phyloP scores from a whole-genome alignment of 1,284 basidiomycete genomes.

The Laetiporus sulphureus region DNA sequence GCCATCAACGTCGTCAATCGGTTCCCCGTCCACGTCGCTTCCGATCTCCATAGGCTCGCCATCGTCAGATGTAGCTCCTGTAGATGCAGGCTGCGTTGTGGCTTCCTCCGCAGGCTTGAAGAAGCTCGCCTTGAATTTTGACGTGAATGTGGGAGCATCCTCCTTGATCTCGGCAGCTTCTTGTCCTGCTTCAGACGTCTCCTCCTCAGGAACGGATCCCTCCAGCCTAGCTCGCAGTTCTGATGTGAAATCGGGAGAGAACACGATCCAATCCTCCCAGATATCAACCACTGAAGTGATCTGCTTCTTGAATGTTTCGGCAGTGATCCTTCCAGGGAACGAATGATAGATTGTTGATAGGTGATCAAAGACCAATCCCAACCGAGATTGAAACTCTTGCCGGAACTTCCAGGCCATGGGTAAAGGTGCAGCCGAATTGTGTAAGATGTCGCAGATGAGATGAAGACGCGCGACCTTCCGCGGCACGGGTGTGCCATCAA shows the following conservation, averaged over 20 bases:
- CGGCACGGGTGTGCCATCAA: slow-evolving; percentile 88
- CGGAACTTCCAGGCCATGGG: slow-evolving; percentile 94
- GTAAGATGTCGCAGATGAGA: slow-evolving; percentile 94
- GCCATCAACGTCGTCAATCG: slow-evolving; percentile 30
- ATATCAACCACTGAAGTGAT: slow-evolving; percentile 81
- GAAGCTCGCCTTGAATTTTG: slow-evolving; percentile 73
- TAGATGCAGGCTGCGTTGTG: slow-evolving; percentile 19
- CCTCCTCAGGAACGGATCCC: slow-evolving; percentile 38
- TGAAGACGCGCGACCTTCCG: slow-evolving; percentile 93
- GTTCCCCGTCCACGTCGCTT: slow-evolving; percentile 38
- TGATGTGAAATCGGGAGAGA: slow-evolving; percentile 75
- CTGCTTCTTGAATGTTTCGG: slow-evolving; percentile 89
- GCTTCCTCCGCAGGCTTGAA: slow-evolving; percentile 60
- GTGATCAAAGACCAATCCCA: slow-evolving; percentile 90
- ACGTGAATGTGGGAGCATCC: slow-evolving; percentile 32
- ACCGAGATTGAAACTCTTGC: slow-evolving; percentile 81
- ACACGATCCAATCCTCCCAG: slow-evolving; percentile 97
- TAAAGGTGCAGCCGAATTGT: slow-evolving; percentile 87
- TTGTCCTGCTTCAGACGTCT: slow-evolving; percentile 26
- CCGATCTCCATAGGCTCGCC: slow-evolving; percentile 39
- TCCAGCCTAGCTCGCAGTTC: slow-evolving; percentile 70
- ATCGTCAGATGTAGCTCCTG: slow-evolving; percentile 37
- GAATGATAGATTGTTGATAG: slow-evolving; percentile 88
- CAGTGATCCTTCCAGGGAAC: slow-evolving; percentile 88
- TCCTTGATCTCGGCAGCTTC: slow-evolving; percentile 25